Evolutionary conservation across 768 basidiomycete genomes (phyloP).

Genomic region (Psilocybe cyanescens): DNA sequence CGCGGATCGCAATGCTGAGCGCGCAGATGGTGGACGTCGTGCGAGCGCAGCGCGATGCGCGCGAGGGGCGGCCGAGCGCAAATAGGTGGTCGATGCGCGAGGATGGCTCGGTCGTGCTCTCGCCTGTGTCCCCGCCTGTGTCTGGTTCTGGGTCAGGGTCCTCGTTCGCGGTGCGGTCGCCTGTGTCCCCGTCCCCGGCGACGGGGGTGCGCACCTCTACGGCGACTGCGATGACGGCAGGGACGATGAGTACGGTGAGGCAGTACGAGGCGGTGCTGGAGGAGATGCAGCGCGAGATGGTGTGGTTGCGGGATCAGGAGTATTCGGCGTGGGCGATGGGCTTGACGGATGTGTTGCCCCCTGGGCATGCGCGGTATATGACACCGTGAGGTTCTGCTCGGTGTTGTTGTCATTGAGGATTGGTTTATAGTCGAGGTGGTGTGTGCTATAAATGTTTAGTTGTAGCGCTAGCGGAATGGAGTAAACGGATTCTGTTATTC

Average conservation of each 20-base stretch:
- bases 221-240: neutral
- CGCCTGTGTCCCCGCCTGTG: neutral
- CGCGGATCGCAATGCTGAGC: slow-evolving; percentile 19
- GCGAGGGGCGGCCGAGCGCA: neutral
- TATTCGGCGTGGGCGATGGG: slow-evolving; percentile 25
- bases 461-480: too few species aligned
- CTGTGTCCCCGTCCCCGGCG: neutral
- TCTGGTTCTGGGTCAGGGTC: too few species aligned
- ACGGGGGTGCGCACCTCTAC: neutral
- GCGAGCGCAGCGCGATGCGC: slow-evolving; percentile 6
- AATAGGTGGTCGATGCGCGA: neutral
- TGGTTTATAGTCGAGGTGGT: too few species aligned
- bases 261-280: slow-evolving; percentile 15
- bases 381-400: slow-evolving; percentile 10
- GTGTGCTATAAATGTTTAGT: too few species aligned
- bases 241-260: neutral
- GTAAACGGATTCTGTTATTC: too few species aligned
- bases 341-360: slow-evolving; percentile 23
- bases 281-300: slow-evolving; percentile 26
- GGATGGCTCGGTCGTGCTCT: neutral
- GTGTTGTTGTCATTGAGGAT: too few species aligned
- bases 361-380: slow-evolving; percentile 24
- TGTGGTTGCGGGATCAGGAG: slow-evolving; percentile 26
- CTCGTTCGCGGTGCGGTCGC: too few species aligned
- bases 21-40: slow-evolving; percentile 20